Evolutionary conservation across 2,329 filamentous ascomycete genomes (phyloP), one percentile per base, ranked within the genome.

Genomic region (Colletotrichum lindemuthianum): DNA sequence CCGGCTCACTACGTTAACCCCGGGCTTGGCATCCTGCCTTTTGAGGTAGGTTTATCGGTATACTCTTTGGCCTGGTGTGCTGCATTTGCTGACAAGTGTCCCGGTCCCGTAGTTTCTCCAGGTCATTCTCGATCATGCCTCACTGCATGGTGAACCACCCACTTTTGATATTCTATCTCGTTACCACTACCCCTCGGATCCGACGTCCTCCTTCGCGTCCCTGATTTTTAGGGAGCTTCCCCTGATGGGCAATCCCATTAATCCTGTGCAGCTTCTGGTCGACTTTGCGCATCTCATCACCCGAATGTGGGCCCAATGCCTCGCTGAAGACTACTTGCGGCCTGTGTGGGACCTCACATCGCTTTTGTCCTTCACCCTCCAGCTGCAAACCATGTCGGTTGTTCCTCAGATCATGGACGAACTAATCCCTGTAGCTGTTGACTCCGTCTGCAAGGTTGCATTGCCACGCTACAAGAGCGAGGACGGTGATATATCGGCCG

Each of bases 171-270:
- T 85, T 2, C 79, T 95, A 13, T 84, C 88, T 8, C 86, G 85
- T 50, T 87, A 88, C 73, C 74, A 81, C 4, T 88, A 92, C 57
- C 88, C 90, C 2, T 91, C 90, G 0, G 80, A 86, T n/a, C 83
- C 85, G 1, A 74, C 77, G 1, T 83, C 83, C 49, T 89, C 88
- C 0, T 80, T 94, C 7, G 87, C 90, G 0, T 87, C 90, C 3
- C 81, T 89, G 24, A 84, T 94, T 36, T 85, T 92, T 57, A 87
- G 91, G 67, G 85, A 84, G 48, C 76, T 95, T n/a, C 86, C 89
- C 0, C 73, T 81, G 6, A 81, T 88, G 66, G 85, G 85, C 55
- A 81, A 76, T 50, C 78, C 74, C 59, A 78, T 72, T 57, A 82
- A 78, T 64, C 85, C 78, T 52, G 81, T 78, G 76, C 86, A 78